Evolutionary conservation across 495 filamentous ascomycete genomes (phyloP).

Genomic region (Durotheca rogersii): DNA sequence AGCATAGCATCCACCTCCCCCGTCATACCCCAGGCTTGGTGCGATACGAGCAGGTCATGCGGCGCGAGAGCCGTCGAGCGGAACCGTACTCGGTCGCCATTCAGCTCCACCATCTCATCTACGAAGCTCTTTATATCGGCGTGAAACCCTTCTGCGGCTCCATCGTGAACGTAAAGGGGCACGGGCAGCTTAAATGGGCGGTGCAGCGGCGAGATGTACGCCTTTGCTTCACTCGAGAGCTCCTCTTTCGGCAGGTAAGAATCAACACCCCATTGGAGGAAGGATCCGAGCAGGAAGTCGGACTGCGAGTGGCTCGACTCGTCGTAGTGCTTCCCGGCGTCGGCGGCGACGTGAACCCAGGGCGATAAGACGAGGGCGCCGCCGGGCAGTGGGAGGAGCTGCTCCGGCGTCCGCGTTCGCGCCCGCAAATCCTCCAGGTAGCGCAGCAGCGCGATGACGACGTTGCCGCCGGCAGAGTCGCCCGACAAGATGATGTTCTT

Average conservation of each 20-base stretch:
- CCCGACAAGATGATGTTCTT: neutral
- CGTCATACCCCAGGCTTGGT: too few species aligned
- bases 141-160: neutral
- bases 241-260: slow-evolving; percentile 2
- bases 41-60: neutral
- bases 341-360: neutral
- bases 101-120: neutral
- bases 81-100: neutral
- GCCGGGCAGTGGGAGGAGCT: neutral
- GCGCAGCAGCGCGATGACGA: neutral
- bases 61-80: neutral
- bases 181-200: slow-evolving; percentile 1
- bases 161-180: slow-evolving; percentile 4
- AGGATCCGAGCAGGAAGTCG: neutral
- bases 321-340: neutral
- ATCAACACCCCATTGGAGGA: slow-evolving; percentile 5
- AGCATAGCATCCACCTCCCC: too few species aligned
- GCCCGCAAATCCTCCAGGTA: neutral
- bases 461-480: slow-evolving; percentile 1
- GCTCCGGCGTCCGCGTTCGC: too few species aligned
- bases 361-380: neutral
- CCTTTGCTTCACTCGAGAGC: neutral
- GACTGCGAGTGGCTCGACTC: neutral
- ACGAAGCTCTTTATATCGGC: neutral
- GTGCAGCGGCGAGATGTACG: slow-evolving; percentile 3